Conservation (phyloP, 1,284 basidiomycete species). For the Leccinum griseonigrum region DNA sequence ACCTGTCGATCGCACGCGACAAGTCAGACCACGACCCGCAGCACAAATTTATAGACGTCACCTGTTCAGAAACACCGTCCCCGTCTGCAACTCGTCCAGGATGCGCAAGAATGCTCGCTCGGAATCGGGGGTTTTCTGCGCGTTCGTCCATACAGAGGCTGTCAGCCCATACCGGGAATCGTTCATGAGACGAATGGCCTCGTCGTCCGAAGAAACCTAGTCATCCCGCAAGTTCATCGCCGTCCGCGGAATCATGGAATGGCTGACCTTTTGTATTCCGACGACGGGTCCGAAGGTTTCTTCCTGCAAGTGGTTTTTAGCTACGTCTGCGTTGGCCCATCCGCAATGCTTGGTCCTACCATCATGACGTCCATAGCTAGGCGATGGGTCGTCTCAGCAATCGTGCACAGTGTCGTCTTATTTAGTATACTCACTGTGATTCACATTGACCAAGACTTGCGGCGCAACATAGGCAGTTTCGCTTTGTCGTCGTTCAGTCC, state of each 20-base stretch:
- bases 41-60: conserved; percentile 16
- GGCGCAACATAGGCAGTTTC: conserved; percentile 87
- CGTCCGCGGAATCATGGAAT: background rate
- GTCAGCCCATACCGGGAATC: conserved; percentile 96
- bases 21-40: background rate
- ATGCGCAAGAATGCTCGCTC: conserved; percentile 69
- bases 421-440: conserved; percentile 65
- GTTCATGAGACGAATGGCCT: conserved; percentile 90
- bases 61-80: conserved; percentile 92
- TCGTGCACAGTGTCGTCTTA: background rate
- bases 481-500: conserved; percentile 35
- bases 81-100: conserved; percentile 75
- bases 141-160: conserved; percentile 90
- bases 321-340: background rate
- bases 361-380: conserved; percentile 93
- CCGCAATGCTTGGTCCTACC: conserved; percentile 39
- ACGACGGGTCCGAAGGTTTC: conserved; percentile 90
- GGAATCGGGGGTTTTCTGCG: conserved; percentile 53
- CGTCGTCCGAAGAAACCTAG: conserved; percentile 77
- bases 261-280: conserved; percentile 82
- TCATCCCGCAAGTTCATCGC: background rate
- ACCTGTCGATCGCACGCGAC: conserved; percentile 38
- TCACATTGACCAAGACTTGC: conserved; percentile 83
- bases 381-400: background rate
- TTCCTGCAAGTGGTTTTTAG: conserved; percentile 43